phyloP scores from a whole-genome alignment of 306 rosid genomes.

The Vachellia pachyceras region DNA sequence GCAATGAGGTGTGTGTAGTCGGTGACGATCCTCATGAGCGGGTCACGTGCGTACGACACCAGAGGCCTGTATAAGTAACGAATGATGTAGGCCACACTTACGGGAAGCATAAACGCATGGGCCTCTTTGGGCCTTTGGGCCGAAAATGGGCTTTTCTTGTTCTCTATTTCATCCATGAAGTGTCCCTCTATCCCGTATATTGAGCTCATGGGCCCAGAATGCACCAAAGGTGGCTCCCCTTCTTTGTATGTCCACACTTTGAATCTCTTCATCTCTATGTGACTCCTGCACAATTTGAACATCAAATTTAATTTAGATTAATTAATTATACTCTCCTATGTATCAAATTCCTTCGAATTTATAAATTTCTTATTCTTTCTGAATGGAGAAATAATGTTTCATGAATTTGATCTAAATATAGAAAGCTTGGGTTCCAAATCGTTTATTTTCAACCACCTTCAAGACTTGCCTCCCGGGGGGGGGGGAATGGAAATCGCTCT shows the following conservation, averaged over 20 bases:
- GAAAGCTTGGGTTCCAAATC: not conserved
- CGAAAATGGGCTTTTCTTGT: constrained; percentile 44
- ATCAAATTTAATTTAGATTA: too few species aligned
- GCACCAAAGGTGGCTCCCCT: constrained; percentile 72
- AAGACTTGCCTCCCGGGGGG: too few species aligned
- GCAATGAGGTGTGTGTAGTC: constrained; percentile 62
- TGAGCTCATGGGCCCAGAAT: constrained; percentile 60
- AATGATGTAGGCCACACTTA: constrained; percentile 58
- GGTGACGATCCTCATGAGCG: constrained; percentile 45
- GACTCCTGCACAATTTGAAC: constrained; percentile 51
- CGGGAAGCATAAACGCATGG: constrained; percentile 63
- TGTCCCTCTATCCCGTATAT: constrained; percentile 76
- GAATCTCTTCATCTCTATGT: constrained; percentile 75
- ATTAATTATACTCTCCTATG: too few species aligned
- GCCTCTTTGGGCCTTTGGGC: constrained; percentile 73
- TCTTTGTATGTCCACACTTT: constrained; percentile 80
- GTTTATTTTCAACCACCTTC: too few species aligned
- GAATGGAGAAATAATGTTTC: not conserved
- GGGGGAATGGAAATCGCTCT: too few species aligned
- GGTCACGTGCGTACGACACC: constrained; percentile 48
- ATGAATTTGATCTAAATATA: not conserved
- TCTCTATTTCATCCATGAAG: constrained; percentile 66
- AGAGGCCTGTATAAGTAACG: constrained; percentile 53
- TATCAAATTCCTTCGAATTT: too few species aligned
- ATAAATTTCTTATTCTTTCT: not conserved